phyloP scores from a whole-genome alignment of 176 grass and related monocot species.

The Bothriochloa decipiens region DNA sequence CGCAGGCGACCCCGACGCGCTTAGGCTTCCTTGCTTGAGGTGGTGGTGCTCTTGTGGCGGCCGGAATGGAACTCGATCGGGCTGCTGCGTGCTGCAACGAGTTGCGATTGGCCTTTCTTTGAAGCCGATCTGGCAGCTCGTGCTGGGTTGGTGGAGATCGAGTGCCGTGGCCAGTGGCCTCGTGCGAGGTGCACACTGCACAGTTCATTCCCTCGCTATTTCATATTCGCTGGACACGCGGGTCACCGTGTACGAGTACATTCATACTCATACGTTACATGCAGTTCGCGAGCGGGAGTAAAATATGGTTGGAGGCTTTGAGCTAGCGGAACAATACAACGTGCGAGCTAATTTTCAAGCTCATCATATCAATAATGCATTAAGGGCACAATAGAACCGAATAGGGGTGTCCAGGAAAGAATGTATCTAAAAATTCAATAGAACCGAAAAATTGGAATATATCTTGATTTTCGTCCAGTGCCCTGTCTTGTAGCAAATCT shows the following conservation, averaged over 20 bases:
- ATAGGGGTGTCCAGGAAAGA: too few species aligned
- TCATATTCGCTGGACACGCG: not conserved
- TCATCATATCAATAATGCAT: too few species aligned
- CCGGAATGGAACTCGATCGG: not conserved
- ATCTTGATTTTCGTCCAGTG: too few species aligned
- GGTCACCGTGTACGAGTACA: not conserved
- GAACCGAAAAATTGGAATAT: too few species aligned
- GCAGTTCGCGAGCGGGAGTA: not conserved
- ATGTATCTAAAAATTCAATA: too few species aligned
- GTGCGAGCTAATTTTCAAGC: too few species aligned
- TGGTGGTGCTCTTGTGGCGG: not conserved
- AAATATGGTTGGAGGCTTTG: not conserved
- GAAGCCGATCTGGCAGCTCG: not conserved
- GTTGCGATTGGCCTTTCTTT: not conserved
- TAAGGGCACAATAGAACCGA: too few species aligned
- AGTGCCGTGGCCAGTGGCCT: too few species aligned
- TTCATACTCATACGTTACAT: not conserved
- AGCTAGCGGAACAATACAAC: too few species aligned
- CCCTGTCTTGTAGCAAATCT: too few species aligned
- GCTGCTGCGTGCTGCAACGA: not conserved
- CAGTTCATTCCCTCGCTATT: not conserved
- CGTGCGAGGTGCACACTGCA: not conserved
- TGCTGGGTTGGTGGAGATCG: not conserved
- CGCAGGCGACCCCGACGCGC: too few species aligned
- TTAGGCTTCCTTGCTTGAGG: constrained; percentile 11